These are phyloP conservation scores for Bothriochloa decipiens DNA, from an alignment of 176 grass and related monocot species.

Conservation along the genomic window DNA sequence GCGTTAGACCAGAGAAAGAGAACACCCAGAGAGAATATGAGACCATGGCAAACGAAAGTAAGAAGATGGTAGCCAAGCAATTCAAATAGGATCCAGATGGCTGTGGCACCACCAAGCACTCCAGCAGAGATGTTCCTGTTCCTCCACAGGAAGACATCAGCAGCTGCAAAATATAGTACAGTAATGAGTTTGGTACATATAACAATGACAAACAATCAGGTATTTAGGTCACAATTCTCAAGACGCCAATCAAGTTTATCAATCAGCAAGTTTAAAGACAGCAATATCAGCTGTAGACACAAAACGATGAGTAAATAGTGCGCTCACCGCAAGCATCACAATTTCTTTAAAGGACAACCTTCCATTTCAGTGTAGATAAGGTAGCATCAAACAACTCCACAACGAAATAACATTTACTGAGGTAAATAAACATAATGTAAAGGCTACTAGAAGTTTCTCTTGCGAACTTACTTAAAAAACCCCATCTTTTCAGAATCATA, in stretches of 20 bases:
- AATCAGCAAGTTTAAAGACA: background rate
- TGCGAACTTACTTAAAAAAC: background rate
- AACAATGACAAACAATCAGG: background rate
- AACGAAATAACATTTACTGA: background rate
- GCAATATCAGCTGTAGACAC: background rate
- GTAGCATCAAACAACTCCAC: background rate
- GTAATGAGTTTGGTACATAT: slow-evolving; percentile 17
- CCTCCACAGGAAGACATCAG: slow-evolving; percentile 94
- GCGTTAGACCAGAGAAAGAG: slow-evolving; percentile 96
- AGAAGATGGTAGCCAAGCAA: slow-evolving; percentile 85
- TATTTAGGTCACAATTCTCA: background rate
- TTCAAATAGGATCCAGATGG: slow-evolving; percentile 85
- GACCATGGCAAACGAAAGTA: slow-evolving; percentile 75
- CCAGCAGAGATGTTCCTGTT: slow-evolving; percentile 89
- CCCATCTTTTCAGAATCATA: background rate
- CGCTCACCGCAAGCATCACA: background rate
- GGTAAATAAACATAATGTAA: background rate
- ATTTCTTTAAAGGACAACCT: background rate
- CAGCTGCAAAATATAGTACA: slow-evolving; percentile 64
- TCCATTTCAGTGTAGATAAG: background rate
- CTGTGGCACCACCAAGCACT: slow-evolving; percentile 73
- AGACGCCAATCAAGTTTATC: background rate
- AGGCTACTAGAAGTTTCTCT: background rate
- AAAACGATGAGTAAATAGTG: background rate
- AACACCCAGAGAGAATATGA: slow-evolving; percentile 75